Evolutionary conservation across 257 asterid genomes (phyloP), one percentile per base, ranked within the genome.

Genomic region (Jaltomata sinuosa): DNA sequence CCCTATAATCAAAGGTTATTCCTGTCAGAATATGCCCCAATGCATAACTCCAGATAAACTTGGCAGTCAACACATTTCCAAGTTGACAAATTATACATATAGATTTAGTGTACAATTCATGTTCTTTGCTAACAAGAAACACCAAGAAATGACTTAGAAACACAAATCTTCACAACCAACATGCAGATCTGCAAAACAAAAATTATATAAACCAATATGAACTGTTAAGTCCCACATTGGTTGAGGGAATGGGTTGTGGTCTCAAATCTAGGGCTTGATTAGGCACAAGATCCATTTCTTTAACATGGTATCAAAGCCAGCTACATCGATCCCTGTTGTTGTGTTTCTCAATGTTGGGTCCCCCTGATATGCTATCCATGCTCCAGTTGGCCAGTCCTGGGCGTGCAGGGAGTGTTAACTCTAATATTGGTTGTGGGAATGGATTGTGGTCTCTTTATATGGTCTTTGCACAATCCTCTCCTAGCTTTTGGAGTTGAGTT

Each of bases 1-100:
- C 84, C 99, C 99, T 95, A 87, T 80, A 57, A 62, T 54, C 40
- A 84, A 31, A 76, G 22, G 18, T 49, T 76, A 8, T 64, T 77
- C 22, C 69, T 47, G 77, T 90, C 87, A 86, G 79, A 85, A 68
- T 71, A 85, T 31, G 18, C 36, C 64, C 34, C 71, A 32, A 38
- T 29, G 68, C 25, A 47, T 47, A 85, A 19, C 14, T 74, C 16
- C 11, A 22, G 52, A 82, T 80, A 32, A 53, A 19, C 34, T 55
- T 42, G 18, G 77, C 25, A 22, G 38, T 15, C 69, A 47, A 42
- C 42, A 4, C 65, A 45, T 27, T 77, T 77, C 62, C 62, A 27
- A 77, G 82, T 29, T 8, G 40, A 49, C 62, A 77, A 49, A 29
- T 27, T 18, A 49, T 16, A 77, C 27, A 76, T 22, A 47, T 16